Percentiles rank a stretch among this genome's conserved stretches.
phyloP scores from a whole-genome alignment of 768 basidiomycete species.

The Suillus cothurnatus region DNA sequence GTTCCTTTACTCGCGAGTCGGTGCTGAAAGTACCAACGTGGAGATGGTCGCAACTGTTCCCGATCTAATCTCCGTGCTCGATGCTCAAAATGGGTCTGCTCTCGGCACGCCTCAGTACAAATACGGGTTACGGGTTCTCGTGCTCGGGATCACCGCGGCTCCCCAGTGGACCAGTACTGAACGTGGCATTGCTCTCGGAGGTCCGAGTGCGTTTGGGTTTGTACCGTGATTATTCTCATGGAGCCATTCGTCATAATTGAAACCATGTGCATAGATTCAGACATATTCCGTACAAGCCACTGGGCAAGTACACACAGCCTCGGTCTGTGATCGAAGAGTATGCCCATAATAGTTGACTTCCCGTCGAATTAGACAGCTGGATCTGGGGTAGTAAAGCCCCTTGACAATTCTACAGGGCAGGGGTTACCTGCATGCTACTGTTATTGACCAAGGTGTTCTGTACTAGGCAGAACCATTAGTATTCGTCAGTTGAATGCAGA shows the following conservation, averaged over 20 bases:
- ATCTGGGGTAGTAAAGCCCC: constrained; percentile 12
- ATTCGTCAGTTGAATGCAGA: background rate
- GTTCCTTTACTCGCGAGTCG: constrained; percentile 3
- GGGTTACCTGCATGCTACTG: background rate
- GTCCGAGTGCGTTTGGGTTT: constrained; percentile 56
- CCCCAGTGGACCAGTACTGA: constrained; percentile 57
- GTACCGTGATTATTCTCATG: constrained; percentile 14
- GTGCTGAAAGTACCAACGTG: constrained; percentile 8
- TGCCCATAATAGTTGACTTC: constrained; percentile 7
- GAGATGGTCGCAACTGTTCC: constrained; percentile 60
- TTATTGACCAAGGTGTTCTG: background rate
- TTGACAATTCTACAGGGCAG: background rate
- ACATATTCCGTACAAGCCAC: constrained; percentile 37
- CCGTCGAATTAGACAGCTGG: background rate
- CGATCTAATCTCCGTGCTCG: constrained; percentile 64
- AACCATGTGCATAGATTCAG: constrained; percentile 22
- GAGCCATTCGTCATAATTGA: constrained; percentile 12
- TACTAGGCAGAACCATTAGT: background rate
- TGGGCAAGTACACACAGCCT: constrained; percentile 45
- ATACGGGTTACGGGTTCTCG: constrained; percentile 62
- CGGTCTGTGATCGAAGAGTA: constrained; percentile 51
- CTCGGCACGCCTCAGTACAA: constrained; percentile 65
- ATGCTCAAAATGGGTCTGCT: constrained; percentile 61
- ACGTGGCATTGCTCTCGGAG: constrained; percentile 52
- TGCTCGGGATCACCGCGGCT: constrained; percentile 47